Evolutionary conservation across 352 stramenopile species (phyloP).

Genomic region (Pythium insidiosum): DNA sequence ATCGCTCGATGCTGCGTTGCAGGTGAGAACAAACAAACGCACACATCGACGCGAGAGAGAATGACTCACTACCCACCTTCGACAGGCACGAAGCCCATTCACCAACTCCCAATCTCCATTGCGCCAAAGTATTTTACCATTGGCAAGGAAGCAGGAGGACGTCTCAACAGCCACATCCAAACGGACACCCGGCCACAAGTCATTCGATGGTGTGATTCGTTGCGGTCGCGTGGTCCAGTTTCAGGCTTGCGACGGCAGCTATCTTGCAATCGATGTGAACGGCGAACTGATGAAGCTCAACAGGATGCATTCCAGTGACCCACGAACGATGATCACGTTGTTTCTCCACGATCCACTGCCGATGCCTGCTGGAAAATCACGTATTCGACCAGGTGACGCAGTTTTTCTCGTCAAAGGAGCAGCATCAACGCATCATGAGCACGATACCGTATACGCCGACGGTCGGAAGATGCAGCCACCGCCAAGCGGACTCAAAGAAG

Average conservation of each 20-base stretch:
- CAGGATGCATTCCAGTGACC: constrained; percentile 12
- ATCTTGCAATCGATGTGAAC: constrained; percentile 26
- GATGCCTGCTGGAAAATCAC: constrained; percentile 8
- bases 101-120: neutral
- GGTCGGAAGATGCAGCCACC: no score
- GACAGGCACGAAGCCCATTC: constrained; percentile 5
- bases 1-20: constrained; percentile 28
- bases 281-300: constrained; percentile 25
- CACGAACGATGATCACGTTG: constrained; percentile 26
- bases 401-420: constrained; percentile 24
- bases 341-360: constrained; percentile 23
- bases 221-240: constrained; percentile 31
- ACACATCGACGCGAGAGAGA: neutral
- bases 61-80: constrained; percentile 28
- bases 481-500: no score
- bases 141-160: no score
- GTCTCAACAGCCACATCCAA: no score
- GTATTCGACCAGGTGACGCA: constrained; percentile 14
- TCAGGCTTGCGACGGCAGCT: constrained; percentile 25
- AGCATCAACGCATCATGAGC: no score
- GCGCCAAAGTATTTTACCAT: neutral
- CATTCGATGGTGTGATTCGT: constrained; percentile 9
- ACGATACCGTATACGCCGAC: no score
- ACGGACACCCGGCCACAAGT: no score
- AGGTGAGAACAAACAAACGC: constrained; percentile 10